Conservation (phyloP, 345 rosid species). For the Citrus glauca region DNA sequence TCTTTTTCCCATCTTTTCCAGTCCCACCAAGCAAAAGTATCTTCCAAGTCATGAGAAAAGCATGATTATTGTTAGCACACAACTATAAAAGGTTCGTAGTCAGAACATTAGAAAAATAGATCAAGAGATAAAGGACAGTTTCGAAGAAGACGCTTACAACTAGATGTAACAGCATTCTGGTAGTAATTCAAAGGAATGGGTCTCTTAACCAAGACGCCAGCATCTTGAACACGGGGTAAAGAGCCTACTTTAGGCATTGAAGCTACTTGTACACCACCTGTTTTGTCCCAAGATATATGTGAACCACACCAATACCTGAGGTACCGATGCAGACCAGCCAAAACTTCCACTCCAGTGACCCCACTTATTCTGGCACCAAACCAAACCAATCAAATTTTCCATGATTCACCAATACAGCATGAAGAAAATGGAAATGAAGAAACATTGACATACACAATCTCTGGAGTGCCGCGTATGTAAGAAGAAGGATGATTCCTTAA, state of each 20-base stretch:
- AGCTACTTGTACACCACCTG: conserved; percentile 54
- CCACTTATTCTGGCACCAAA: conserved; percentile 46
- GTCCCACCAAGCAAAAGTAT: conserved; percentile 80
- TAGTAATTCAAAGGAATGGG: conserved; percentile 71
- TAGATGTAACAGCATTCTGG: conserved; percentile 77
- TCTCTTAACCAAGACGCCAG: conserved; percentile 43
- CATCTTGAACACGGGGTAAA: conserved; percentile 51
- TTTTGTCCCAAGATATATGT: conserved; percentile 70
- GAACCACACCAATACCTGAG: conserved; percentile 59
- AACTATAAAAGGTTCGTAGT: neutral
- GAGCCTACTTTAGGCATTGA: conserved; percentile 43
- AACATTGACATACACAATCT: conserved; percentile 37
- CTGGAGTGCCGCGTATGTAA: conserved; percentile 24
- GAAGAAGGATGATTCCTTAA: conserved; percentile 37
- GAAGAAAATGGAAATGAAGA: neutral
- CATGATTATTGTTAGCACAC: neutral
- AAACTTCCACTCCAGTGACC: conserved; percentile 57
- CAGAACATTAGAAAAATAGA: neutral
- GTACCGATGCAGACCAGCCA: conserved; percentile 71
- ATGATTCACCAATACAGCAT: neutral
- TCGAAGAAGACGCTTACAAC: conserved; percentile 45
- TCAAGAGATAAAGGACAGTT: neutral
- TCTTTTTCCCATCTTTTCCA: conserved; percentile 79
- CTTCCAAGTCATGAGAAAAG: conserved; percentile 21
- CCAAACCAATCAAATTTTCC: conserved; percentile 19